phyloP scores from a whole-genome alignment of 2,329 filamentous ascomycete genomes.

The Xylariales sp. region DNA sequence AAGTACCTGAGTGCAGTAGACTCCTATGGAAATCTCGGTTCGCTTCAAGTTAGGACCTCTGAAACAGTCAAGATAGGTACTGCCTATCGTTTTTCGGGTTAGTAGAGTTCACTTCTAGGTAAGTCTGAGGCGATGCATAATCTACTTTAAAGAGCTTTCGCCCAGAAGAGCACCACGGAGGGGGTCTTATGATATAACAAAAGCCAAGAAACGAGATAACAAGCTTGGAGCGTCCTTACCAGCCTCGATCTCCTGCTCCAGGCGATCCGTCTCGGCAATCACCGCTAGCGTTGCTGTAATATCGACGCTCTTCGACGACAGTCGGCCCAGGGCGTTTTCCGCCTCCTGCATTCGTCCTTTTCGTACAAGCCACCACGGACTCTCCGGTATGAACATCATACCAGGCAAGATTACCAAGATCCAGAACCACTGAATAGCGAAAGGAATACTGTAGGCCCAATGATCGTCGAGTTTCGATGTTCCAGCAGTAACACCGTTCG shows the following conservation, averaged over 20 bases:
- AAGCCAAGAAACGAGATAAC: too few relatives aligned
- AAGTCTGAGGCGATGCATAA: too few relatives aligned
- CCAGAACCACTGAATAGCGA: constrained; percentile 49
- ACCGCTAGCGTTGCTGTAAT: constrained; percentile 45
- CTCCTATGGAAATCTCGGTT: constrained; percentile 53
- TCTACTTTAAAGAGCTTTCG: too few relatives aligned
- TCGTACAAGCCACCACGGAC: constrained; percentile 46
- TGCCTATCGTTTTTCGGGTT: too few relatives aligned
- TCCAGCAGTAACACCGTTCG: constrained; percentile 40
- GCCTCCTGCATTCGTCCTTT: constrained; percentile 37
- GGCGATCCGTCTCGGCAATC: constrained; percentile 53
- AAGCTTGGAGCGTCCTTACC: too few relatives aligned
- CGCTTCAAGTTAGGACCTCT: constrained; percentile 44
- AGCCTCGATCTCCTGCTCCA: constrained; percentile 47
- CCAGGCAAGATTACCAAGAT: constrained; percentile 39
- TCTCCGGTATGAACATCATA: constrained; percentile 43
- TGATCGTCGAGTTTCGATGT: constrained; percentile 34
- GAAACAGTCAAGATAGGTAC: constrained; percentile 47
- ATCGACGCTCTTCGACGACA: constrained; percentile 44
- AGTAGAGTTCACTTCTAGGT: too few relatives aligned
- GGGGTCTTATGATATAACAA: too few relatives aligned
- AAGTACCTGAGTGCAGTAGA: constrained; percentile 61
- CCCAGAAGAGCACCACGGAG: too few relatives aligned
- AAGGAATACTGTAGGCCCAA: constrained; percentile 47
- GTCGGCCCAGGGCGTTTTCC: constrained; percentile 30